phyloP scores from a whole-genome alignment of 768 basidiomycete species.

The Hirschioporus abietinus region DNA sequence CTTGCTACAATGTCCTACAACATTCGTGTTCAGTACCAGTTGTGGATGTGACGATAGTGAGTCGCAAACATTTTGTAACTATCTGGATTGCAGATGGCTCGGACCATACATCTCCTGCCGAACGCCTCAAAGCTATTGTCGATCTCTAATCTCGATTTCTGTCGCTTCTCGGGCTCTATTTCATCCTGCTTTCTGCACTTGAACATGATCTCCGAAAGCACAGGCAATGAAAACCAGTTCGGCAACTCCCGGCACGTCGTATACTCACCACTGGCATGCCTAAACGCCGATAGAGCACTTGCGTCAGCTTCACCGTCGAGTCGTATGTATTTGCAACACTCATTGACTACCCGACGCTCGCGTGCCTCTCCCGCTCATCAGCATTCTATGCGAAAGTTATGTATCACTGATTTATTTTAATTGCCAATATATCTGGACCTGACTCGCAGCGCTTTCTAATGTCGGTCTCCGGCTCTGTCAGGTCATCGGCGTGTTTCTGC shows the following conservation, averaged over 20 bases:
- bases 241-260: background rate
- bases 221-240: background rate
- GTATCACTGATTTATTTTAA: background rate
- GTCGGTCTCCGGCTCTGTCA: background rate
- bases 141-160: background rate
- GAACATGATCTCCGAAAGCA: background rate
- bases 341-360: background rate
- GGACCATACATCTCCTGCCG: no score
- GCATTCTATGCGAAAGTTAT: background rate
- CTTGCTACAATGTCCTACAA: no score
- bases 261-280: background rate
- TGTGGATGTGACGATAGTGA: no score
- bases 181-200: background rate
- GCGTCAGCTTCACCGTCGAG: background rate
- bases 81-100: no score
- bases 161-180: background rate
- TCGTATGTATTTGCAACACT: background rate
- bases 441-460: background rate
- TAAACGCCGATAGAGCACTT: background rate
- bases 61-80: no score
- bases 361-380: background rate
- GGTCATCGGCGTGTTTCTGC: background rate
- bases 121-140: background rate
- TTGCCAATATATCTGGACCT: background rate
- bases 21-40: no score